Base-by-base conservation (phyloP, 306 rosid species). In the Luffa acutangula region DNA sequence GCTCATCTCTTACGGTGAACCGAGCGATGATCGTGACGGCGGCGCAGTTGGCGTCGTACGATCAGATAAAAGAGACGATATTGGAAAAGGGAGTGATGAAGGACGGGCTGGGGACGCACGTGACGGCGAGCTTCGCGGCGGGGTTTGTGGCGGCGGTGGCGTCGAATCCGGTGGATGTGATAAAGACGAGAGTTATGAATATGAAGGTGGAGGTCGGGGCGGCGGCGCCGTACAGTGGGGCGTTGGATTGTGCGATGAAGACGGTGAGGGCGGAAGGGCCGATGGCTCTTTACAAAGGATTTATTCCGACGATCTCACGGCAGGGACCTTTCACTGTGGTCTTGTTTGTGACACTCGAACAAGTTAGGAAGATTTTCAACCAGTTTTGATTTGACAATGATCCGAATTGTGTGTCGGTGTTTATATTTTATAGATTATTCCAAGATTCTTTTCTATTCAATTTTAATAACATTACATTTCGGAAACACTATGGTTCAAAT, bases 11-110 rank as follows among this genome's bases (percentile, higher is more conserved):
- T 7, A 93, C 98, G 59, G 98, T 93, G 86, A 93, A 91, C 90
- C 90, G 98, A 1, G 98, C 97, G 15, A 93, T 93, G 98, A 88
- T 93, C 69, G 98, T 91, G 60, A 93, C 98, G 72, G 97, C 98
- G 48, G 92, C 98, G 11, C 98, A 93, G 78, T 66, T 93, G 49
- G 98, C 96, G 25, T 87, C 96, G 59, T 93, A 93, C 73, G 98
- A 93, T 49, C 85, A 90, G 81, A 83, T 90, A 33, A 93, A 93
- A 83, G 98, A 93, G 80, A 85, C 63, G 73, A 85, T 93, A 6
- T 14, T 91, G n/a, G 92, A 75, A 17, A 86, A 76, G 37, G 88
- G 87, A 2, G 65, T 85, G 85, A 91, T 88, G 92, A 78, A 58
- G 6, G 98, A 93, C 17, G 98, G 97, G 18, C 77, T 93, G 7